phyloP scores from a whole-genome alignment of 2,329 filamentous ascomycete genomes.

The Curvularia verruculosa region DNA sequence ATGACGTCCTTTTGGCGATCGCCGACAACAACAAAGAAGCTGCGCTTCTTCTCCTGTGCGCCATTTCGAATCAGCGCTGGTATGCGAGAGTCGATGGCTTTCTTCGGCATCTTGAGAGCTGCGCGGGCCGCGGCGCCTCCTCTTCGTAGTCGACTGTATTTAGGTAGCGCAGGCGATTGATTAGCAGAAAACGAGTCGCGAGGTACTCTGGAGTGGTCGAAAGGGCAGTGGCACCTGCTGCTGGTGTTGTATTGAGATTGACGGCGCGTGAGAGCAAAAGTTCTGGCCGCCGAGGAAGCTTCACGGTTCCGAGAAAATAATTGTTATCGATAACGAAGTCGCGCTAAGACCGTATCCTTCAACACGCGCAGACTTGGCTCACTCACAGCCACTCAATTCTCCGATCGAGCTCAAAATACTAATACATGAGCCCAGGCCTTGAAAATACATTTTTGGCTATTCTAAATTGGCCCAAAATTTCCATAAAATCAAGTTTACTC shows the following conservation, averaged over 20 bases:
- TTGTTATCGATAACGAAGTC: slow-evolving; percentile 17
- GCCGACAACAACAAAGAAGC: slow-evolving; percentile 96
- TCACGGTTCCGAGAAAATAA: slow-evolving; percentile 15
- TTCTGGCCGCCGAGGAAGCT: slow-evolving; percentile 11
- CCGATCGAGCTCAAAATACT: too few relatives aligned
- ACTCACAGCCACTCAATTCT: too few relatives aligned
- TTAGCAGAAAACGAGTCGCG: slow-evolving; percentile 6
- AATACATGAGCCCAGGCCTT: too few relatives aligned
- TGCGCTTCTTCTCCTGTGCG: slow-evolving; percentile 84
- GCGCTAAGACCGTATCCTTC: slow-evolving; percentile 4
- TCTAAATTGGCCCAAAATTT: too few relatives aligned
- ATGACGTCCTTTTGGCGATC: slow-evolving; percentile 96
- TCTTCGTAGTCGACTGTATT: slow-evolving; percentile 5
- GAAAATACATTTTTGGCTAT: neutral
- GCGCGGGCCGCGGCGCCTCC: slow-evolving; percentile 42
- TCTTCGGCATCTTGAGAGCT: slow-evolving; percentile 47
- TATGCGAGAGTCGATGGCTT: slow-evolving; percentile 49
- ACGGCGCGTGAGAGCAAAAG: slow-evolving; percentile 13
- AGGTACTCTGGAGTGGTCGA: neutral
- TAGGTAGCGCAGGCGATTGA: slow-evolving; percentile 9
- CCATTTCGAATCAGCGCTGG: slow-evolving; percentile 51
- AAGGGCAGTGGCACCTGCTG: neutral
- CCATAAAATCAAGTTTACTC: neutral
- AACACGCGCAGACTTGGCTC: neutral
- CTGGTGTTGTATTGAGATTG: slow-evolving; percentile 6